Base-by-base conservation (phyloP, 1,284 basidiomycete genomes). In the Pholiota adiposa region DNA sequence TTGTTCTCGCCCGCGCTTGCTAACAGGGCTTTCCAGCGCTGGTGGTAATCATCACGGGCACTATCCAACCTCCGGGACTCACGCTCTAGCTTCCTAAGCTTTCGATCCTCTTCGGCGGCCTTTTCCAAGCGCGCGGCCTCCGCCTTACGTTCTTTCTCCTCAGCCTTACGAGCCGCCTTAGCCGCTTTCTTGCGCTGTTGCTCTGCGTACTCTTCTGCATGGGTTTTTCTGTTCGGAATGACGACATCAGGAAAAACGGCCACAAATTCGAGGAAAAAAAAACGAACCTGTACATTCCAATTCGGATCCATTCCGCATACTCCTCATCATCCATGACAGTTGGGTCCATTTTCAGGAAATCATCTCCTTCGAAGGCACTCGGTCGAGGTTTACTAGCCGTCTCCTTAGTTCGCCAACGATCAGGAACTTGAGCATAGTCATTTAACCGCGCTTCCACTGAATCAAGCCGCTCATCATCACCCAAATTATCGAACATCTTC, bases 301-400 rank as follows among this genome's bases (percentile, higher is more conserved):
- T 74, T 60, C 92, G 76, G 34, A 94, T 75, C 86, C 89, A 93
- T 68, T 94, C 92, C 2, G 87, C 85, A 65, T 94, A 94, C 64
- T 92, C 87, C 62, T 94, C 90, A n/a, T 93, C 91, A 65, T 90
- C 88, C 88, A 94, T 88, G 60, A 76, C 67, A 29, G 72, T 75
- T 16, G 89, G 88, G 63, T 90, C 78, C 23, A 80, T 65, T 34
- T 75, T 77, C 25, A 77, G 63, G 44, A 76, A 73, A 2, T 79
- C 79, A 44, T 84, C 80, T 41, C 79, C 80, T 56, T 74, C 75
- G 60, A 72, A 74, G 61, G 67, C 66, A 54, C 64, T 71, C 65
- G 67, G 72, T 62, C 59, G 72, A 63, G 23, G 57, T 50, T 63
- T 66, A 21, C 54, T 60, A 14, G 56, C 56, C 4, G 61, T 61